Conservation (phyloP, 139 green algal species). For the Pycnococcus provasolii region DNA sequence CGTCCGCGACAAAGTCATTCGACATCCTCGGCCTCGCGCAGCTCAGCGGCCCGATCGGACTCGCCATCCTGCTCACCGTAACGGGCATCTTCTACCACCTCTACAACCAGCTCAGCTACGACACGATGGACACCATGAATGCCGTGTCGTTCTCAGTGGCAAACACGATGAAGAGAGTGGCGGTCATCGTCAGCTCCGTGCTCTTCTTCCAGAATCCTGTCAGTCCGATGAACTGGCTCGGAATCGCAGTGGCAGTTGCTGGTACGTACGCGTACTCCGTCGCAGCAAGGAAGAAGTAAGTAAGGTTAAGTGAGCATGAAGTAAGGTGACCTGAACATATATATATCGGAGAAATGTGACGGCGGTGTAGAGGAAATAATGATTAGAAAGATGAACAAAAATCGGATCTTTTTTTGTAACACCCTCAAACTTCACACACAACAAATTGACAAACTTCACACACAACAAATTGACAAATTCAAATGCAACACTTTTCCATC, state of each 20-base stretch:
- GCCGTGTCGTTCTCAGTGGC: conserved; percentile 57
- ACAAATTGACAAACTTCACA: no score
- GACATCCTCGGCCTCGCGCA: conserved; percentile 26
- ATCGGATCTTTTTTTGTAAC: no score
- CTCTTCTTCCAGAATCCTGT: conserved; percentile 86
- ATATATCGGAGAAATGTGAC: no score
- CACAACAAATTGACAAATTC: no score
- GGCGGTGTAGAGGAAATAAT: no score
- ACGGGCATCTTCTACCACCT: conserved; percentile 93
- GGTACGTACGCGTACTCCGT: conserved; percentile 83
- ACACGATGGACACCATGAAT: conserved; percentile 65
- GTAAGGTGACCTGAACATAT: conserved; percentile 4
- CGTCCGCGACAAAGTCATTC: not conserved
- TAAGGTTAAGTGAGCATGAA: conserved; percentile 39
- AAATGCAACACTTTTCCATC: no score
- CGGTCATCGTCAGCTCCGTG: conserved; percentile 88
- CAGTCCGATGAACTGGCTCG: conserved; percentile 42
- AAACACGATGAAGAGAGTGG: conserved; percentile 79
- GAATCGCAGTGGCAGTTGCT: conserved; percentile 68
- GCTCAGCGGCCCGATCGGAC: conserved; percentile 43
- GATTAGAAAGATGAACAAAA: no score
- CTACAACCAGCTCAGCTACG: conserved; percentile 80
- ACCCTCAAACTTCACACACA: no score
- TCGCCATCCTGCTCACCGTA: conserved; percentile 39
- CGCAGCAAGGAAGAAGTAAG: no score